Evolutionary conservation across 148 eudicot genomes (phyloP), one percentile per base, ranked within the genome.

Genomic region (Gaultheria prostrata): DNA sequence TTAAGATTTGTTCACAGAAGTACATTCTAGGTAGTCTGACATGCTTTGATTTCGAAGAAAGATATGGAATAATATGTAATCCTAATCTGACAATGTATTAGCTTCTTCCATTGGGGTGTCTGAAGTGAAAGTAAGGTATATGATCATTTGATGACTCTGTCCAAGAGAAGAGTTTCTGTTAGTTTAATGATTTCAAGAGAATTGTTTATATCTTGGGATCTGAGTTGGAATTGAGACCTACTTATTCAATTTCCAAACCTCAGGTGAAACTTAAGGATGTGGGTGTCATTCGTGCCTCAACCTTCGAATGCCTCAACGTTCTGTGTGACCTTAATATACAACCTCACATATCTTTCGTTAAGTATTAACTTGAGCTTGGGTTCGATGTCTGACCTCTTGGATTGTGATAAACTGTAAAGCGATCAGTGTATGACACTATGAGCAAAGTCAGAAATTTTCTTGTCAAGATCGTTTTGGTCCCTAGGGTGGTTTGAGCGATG

Each of bases 41-140:
- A 77, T n/a, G 65, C 14, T 20, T 71, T 82, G 28, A 50, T 81
- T 65, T 20, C 18, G 13, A 67, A 67, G 39, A 48, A 28, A 49
- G 76, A 69, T 69, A 56, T 32, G 9, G 63, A 76, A 80, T 4
- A 43, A 35, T 51, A 39, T 61, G 79, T 81, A 82, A 67, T 49
- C 26, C 35, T 48, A 67, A 69, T 46, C 8, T 81, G 8, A 45
- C 75, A 63, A 15, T 48, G 26, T 28, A 8, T 13, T 57, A 13
- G 15, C 61, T 26, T 17, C 43, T 30, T 53, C 26, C 43, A 45
- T 21, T 63, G 57, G 33, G n/a, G 35, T 15, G 45, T 80, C 28
- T 14, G 3, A 81, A 80, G 32, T 65, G 57, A 26, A 67, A 80
- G 28, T 45, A 54, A 10, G 26, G 48, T 72, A n/a, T 13, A 49